These are phyloP conservation scores for Baeospora myosura DNA, from an alignment of 1,284 basidiomycete species.

Conservation along the genomic window DNA sequence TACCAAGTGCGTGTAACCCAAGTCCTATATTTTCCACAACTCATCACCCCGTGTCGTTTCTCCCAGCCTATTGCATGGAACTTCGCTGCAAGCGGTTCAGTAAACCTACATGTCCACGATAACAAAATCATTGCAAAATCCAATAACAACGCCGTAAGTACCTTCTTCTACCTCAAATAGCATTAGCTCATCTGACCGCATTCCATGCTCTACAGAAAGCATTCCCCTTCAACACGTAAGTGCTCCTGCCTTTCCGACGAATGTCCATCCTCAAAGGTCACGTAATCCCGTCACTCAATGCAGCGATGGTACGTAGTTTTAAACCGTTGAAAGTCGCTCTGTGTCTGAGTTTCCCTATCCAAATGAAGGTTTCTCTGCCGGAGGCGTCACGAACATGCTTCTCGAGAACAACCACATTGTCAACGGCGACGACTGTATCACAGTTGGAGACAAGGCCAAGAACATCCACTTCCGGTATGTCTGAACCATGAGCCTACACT, in stretches of 20 bases:
- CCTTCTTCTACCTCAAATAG: too few species aligned
- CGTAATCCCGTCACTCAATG: too few species aligned
- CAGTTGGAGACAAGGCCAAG: constrained; percentile 48
- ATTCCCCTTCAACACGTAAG: constrained; percentile 60
- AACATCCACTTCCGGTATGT: constrained; percentile 47
- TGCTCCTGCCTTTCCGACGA: not conserved
- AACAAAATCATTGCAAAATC: constrained; percentile 49
- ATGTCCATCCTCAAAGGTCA: not conserved
- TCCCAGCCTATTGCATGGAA: constrained; percentile 50
- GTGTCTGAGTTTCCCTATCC: constrained; percentile 1
- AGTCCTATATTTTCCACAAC: not conserved
- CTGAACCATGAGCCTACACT: not conserved
- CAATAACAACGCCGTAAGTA: constrained; percentile 27
- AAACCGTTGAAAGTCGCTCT: not conserved
- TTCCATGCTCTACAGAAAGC: constrained; percentile 23
- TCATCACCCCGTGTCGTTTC: not conserved
- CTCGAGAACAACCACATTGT: constrained; percentile 51
- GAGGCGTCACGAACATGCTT: constrained; percentile 42
- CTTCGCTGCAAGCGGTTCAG: constrained; percentile 43
- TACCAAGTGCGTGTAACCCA: constrained; percentile 37
- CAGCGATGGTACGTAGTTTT: constrained; percentile 30
- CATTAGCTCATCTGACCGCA: not conserved
- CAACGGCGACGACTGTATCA: constrained; percentile 58
- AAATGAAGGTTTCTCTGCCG: constrained; percentile 46
- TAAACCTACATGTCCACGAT: constrained; percentile 44